Evolutionary conservation across 2,329 filamentous ascomycete genomes (phyloP).

Genomic region (Bipolaris gigantea): DNA sequence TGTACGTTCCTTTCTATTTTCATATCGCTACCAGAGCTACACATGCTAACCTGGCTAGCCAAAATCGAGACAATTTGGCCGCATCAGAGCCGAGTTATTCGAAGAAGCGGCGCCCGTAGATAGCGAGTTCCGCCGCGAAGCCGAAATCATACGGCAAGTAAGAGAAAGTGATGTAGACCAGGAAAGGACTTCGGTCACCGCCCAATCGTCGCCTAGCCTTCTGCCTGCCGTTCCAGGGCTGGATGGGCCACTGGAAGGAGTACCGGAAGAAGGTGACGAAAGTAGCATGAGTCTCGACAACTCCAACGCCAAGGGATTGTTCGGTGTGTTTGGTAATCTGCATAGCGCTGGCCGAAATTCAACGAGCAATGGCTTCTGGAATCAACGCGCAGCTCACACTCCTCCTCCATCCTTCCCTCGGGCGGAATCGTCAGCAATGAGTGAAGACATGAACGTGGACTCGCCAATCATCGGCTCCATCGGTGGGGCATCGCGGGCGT

Average conservation of each 20-base stretch:
- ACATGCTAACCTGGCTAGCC: constrained; percentile 59
- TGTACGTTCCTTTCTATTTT: constrained; percentile 55
- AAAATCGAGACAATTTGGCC: constrained; percentile 93
- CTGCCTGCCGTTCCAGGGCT: constrained; percentile 58
- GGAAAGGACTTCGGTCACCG: constrained; percentile 55
- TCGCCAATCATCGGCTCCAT: constrained; percentile 55
- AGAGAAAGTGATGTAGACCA: constrained; percentile 80
- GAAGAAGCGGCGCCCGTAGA: constrained; percentile 90
- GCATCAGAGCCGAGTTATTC: constrained; percentile 83
- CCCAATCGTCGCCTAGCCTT: constrained; percentile 70
- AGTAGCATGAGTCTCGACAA: constrained; percentile 60
- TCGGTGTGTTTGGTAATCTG: constrained; percentile 74
- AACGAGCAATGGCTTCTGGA: constrained; percentile 75
- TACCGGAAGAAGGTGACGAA: constrained; percentile 62
- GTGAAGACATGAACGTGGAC: constrained; percentile 74
- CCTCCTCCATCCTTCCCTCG: constrained; percentile 62
- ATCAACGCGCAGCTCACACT: constrained; percentile 61
- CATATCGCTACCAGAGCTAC: neutral
- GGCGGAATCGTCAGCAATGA: constrained; percentile 56
- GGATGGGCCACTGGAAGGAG: constrained; percentile 66
- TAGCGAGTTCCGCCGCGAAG: constrained; percentile 84
- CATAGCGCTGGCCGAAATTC: constrained; percentile 72
- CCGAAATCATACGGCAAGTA: constrained; percentile 93
- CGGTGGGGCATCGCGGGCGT: constrained; percentile 39
- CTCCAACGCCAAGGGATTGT: constrained; percentile 49